Conservation (phyloP, 1,284 basidiomycete genomes). For the Hortiboletus rubellus region DNA sequence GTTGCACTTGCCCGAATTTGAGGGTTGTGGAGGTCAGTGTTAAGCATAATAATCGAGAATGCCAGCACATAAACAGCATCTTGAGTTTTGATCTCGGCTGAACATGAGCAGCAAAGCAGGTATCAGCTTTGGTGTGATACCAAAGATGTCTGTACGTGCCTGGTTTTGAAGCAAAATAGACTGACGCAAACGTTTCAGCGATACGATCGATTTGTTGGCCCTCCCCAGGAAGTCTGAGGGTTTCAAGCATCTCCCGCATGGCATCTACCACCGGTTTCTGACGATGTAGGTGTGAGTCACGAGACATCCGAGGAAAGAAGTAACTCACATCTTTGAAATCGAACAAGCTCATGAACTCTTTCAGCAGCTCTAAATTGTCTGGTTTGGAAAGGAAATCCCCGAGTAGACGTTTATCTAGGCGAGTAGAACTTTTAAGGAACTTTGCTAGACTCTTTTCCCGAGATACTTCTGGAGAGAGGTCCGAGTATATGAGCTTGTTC, state of each 20-base stretch:
- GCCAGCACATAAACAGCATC: conserved; percentile 95
- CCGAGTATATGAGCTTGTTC: conserved; percentile 78
- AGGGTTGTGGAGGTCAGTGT: conserved; percentile 98
- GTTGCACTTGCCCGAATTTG: conserved; percentile 73
- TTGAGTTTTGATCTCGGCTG: conserved; percentile 85
- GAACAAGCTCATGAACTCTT: conserved; percentile 87
- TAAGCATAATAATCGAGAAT: conserved; percentile 98
- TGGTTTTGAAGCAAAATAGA: conserved; percentile 85
- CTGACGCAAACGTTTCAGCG: conserved; percentile 91
- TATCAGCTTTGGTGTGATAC: conserved; percentile 6
- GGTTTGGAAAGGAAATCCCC: conserved; percentile 94
- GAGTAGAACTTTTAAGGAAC: conserved; percentile 85
- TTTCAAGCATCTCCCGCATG: conserved; percentile 91
- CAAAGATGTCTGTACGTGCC: conserved; percentile 42
- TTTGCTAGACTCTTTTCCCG: conserved; percentile 68
- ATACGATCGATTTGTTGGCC: conserved; percentile 93
- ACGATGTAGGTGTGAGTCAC: conserved; percentile 10
- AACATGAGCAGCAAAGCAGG: conserved; percentile 2
- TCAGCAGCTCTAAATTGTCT: conserved; percentile 84
- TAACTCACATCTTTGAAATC: conserved; percentile 84
- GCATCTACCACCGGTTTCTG: conserved; percentile 95
- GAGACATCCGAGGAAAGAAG: not conserved
- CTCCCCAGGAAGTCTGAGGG: conserved; percentile 95
- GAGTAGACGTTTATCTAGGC: conserved; percentile 91
- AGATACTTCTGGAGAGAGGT: conserved; percentile 56